Base-by-base conservation (phyloP, 805 yeast genomes). In the Metschnikowia kofuensis region DNA sequence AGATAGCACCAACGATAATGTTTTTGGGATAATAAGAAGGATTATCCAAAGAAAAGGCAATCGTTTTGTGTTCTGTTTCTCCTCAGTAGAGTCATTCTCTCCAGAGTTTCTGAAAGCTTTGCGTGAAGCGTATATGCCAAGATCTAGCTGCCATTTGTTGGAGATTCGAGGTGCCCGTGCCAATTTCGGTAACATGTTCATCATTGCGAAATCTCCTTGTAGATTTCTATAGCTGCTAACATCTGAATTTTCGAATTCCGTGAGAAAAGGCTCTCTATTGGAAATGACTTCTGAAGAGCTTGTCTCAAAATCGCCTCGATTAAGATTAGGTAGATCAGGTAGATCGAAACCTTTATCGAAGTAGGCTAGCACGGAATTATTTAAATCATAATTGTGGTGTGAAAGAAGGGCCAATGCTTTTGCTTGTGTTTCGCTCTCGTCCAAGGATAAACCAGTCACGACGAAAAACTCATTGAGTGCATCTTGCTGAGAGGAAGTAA, bases 291-390 rank as follows among this genome's bases (percentile, higher is more conserved):
- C 36, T 11, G 32, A 30, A 11, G 7, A 39, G 13, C n/a, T 14
- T n/a, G 12, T 29, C 38, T 26, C 7, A 12, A 10, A 27, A 28
- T 1, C 34, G 38, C 11, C 31, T 39, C 6, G 50, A 38, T n/a
- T 49, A 48, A 31, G 43, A n/a, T n/a, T n/a, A n/a, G n/a, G n/a
- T n/a, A n/a, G 53, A 6, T 38, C 45, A 12, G 58, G 56, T n/a
- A 60, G 38, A 1, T 64, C 68, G 48, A 72, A 68, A n/a, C 74
- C 74, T 5, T 57, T 48, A 56, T 85, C 91, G 59, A 83, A 83
- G 61, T 75, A 85, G 44, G 80, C 73, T 4, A 84, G 76, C 31
- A 84, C 64, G 1, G 89, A 81, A 38, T 76, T 69, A 56, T 84
- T 87, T 43, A 85, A 59, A 57, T 83, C 76, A 83, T 83, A 83